Conservation (phyloP, 1,139 yeast species). For the Suhomyces choctaworum region DNA sequence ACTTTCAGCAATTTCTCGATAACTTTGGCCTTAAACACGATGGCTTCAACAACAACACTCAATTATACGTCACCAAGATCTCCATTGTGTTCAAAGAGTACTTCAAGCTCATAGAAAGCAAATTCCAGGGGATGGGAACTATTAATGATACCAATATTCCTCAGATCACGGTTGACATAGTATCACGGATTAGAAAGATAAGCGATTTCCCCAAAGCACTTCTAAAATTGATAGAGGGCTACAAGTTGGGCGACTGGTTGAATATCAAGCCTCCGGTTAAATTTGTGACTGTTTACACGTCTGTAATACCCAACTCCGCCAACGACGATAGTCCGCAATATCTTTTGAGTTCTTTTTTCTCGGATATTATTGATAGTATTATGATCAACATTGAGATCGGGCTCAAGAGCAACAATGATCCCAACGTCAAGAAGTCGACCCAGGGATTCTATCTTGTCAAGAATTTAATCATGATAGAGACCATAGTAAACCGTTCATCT, state of each 20-base stretch:
- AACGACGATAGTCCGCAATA: conserved; percentile 44
- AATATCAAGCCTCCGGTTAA: conserved; percentile 53
- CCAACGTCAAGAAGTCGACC: conserved; percentile 46
- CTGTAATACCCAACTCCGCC: conserved; percentile 40
- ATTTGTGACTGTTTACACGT: conserved; percentile 52
- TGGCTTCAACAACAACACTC: conserved; percentile 14
- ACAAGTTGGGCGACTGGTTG: conserved; percentile 70
- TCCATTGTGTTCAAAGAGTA: conserved; percentile 50
- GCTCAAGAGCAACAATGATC: conserved; percentile 39
- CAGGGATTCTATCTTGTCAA: conserved; percentile 73
- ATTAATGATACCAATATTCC: conserved; percentile 66
- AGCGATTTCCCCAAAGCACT: conserved; percentile 64
- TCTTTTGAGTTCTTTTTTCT: conserved; percentile 61
- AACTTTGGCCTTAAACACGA: conserved; percentile 14
- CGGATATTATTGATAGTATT: conserved; percentile 76
- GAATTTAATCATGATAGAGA: conserved; percentile 73
- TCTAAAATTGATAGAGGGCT: conserved; percentile 47
- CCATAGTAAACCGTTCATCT: conserved; percentile 63
- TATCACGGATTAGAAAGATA: conserved; percentile 61
- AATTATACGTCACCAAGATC: conserved; percentile 15
- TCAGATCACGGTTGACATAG: conserved; percentile 65
- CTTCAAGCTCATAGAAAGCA: conserved; percentile 53
- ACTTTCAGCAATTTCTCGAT: conserved; percentile 23
- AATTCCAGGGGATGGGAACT: conserved; percentile 44
- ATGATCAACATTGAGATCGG: conserved; percentile 58